phyloP scores from a whole-genome alignment of 305 asterid species.

The Fraxinus ornus region DNA sequence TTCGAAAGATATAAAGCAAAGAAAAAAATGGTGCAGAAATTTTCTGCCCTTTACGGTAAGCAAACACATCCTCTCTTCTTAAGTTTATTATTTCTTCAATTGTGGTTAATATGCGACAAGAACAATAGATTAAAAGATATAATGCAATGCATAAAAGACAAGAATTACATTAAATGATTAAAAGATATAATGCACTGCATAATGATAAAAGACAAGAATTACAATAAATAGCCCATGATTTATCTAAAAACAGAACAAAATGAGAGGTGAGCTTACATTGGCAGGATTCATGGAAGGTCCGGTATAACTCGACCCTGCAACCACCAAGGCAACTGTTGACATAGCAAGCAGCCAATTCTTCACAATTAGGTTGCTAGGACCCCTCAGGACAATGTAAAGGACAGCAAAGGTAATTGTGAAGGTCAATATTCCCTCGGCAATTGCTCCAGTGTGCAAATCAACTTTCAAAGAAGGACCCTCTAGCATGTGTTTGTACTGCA shows the following conservation, averaged over 20 bases:
- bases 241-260: neutral
- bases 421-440: slow-evolving; percentile 86
- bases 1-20: neutral
- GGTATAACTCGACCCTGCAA: slow-evolving; percentile 72
- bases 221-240: neutral
- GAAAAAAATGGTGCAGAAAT: neutral
- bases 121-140: neutral
- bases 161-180: neutral
- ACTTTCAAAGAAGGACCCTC: slow-evolving; percentile 81
- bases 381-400: slow-evolving; percentile 57
- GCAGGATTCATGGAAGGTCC: slow-evolving; percentile 99
- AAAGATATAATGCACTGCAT: neutral
- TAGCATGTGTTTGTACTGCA: slow-evolving; percentile 65
- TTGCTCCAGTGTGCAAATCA: slow-evolving; percentile 80
- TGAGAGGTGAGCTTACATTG: slow-evolving; percentile 50
- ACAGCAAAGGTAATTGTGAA: slow-evolving; percentile 62
- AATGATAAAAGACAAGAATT: neutral
- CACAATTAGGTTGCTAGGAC: slow-evolving; percentile 54
- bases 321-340: slow-evolving; percentile 59
- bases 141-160: neutral
- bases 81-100: neutral
- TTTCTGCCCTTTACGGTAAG: neutral
- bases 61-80: neutral
- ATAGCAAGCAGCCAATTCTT: slow-evolving; percentile 68
- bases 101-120: neutral